Percentiles rank a stretch among this genome's conserved stretches.
phyloP scores from a whole-genome alignment of 352 stramenopile species.

The Phytophthora hibernalis region DNA sequence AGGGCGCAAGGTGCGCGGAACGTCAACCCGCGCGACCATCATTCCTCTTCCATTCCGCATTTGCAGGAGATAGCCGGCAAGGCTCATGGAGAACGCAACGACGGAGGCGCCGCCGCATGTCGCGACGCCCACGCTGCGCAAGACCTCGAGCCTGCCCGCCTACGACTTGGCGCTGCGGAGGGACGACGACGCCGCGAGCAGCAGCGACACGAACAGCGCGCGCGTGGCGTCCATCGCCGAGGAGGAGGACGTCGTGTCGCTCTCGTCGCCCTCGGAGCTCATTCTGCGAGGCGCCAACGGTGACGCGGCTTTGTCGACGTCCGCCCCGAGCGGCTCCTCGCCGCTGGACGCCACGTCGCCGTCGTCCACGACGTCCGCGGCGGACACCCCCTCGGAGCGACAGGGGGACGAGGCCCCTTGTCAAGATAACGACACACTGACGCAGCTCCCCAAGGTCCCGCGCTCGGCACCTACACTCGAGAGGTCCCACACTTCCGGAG shows the following conservation, averaged over 20 bases:
- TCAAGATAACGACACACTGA: conserved; percentile 25
- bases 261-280: conserved; percentile 34
- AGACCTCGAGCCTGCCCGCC: conserved; percentile 34
- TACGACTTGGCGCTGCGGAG: conserved; percentile 31
- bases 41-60: conserved; percentile 37
- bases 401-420: conserved; percentile 19
- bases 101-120: conserved; percentile 14
- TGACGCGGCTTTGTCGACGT: too few species aligned
- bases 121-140: conserved; percentile 21
- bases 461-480: conserved; percentile 61
- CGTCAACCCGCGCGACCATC: conserved; percentile 28
- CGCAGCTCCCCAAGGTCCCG: conserved; percentile 16
- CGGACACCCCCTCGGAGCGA: conserved; percentile 47
- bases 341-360: conserved; percentile 48
- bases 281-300: conserved; percentile 36
- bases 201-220: conserved; percentile 29
- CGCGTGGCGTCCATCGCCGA: conserved; percentile 35
- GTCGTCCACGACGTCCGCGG: conserved; percentile 53
- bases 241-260: conserved; percentile 30
- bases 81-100: conserved; percentile 29
- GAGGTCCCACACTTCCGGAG: conserved; percentile 73
- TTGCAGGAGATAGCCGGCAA: neutral
- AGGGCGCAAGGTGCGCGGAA: conserved; percentile 13
- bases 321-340: conserved; percentile 43
- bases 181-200: conserved; percentile 21